Percentiles rank a stretch among this genome's conserved stretches.
Conservation (phyloP, 1,284 basidiomycete species). For the Farysia itapuensis region DNA sequence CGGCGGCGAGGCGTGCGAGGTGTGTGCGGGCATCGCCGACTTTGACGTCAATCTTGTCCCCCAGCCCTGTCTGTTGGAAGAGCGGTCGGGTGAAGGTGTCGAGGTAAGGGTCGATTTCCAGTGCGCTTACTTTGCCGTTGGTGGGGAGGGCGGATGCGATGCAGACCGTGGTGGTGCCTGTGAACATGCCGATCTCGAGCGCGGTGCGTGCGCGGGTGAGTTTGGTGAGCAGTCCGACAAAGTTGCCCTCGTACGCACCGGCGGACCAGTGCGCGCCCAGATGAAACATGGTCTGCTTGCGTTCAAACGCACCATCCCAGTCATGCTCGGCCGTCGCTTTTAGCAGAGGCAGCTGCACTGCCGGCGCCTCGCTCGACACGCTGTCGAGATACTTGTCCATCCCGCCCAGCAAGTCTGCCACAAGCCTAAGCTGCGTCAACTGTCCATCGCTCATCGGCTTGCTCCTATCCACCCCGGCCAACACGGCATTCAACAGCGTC, state of each 20-base stretch:
- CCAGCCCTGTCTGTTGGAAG: slow-evolving; percentile 48
- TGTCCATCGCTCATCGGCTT: slow-evolving; percentile 3
- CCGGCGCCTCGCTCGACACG: slow-evolving; percentile 22
- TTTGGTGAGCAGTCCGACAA: slow-evolving; percentile 38
- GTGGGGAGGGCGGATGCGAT: slow-evolving; percentile 32
- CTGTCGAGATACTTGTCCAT: slow-evolving; percentile 43
- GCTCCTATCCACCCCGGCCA: slow-evolving; percentile 7
- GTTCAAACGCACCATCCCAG: slow-evolving; percentile 28
- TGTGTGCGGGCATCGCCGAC: slow-evolving; percentile 50
- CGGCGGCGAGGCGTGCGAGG: slow-evolving; percentile 30
- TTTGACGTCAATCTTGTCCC: slow-evolving; percentile 49
- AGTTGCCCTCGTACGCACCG: slow-evolving; percentile 43
- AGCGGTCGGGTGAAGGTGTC: slow-evolving; percentile 47
- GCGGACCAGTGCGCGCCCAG: slow-evolving; percentile 34
- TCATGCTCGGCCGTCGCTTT: slow-evolving; percentile 42
- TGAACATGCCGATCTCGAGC: slow-evolving; percentile 52
- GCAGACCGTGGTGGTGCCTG: slow-evolving; percentile 47
- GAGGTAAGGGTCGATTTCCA: slow-evolving; percentile 58
- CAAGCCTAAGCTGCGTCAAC: slow-evolving; percentile 21
- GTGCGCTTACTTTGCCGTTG: slow-evolving; percentile 46
- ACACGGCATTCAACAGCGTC: slow-evolving; percentile 11
- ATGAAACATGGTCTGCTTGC: slow-evolving; percentile 23
- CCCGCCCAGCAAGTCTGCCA: slow-evolving; percentile 15
- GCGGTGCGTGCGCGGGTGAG: slow-evolving; percentile 32
- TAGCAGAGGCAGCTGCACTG: slow-evolving; percentile 17